phyloP scores from a whole-genome alignment of 2,329 filamentous ascomycete species.

The Exophiala oligosperma region DNA sequence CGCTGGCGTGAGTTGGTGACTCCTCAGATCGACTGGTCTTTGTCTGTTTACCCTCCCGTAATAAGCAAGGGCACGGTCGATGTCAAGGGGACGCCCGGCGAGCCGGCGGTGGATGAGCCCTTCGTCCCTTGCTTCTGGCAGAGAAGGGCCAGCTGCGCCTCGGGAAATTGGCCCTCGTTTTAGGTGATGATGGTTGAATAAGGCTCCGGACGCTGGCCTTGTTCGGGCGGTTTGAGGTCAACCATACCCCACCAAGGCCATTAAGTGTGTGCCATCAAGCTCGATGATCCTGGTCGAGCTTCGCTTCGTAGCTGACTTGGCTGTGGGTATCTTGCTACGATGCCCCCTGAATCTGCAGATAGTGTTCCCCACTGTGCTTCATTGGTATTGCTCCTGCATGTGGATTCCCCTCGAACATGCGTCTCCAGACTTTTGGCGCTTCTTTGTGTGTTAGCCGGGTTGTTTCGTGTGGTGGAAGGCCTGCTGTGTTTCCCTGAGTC shows the following conservation, averaged over 20 bases:
- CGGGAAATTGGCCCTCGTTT: slow-evolving; percentile 22
- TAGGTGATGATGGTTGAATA: slow-evolving; percentile 11
- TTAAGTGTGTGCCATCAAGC: slow-evolving; percentile 1
- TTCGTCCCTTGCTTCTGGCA: slow-evolving; percentile 2
- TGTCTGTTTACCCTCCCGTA: no score
- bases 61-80: background rate
- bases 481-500: background rate
- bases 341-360: slow-evolving; percentile 14
- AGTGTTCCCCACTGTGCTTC: slow-evolving; percentile 13
- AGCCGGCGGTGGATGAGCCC: background rate
- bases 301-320: slow-evolving; percentile 9
- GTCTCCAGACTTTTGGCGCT: slow-evolving; percentile 11
- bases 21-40: background rate
- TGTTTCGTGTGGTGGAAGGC: slow-evolving; percentile 5
- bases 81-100: background rate
- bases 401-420: slow-evolving; percentile 22
- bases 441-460: background rate
- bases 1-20: background rate
- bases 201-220: background rate
- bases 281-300: slow-evolving; percentile 8
- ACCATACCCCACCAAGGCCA: slow-evolving; percentile 13
- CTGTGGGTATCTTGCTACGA: slow-evolving; percentile 6
- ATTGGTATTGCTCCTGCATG: slow-evolving; percentile 11
- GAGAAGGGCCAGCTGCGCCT: slow-evolving; percentile 6
- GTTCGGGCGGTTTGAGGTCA: slow-evolving; percentile 13